Conservation (phyloP, 2,329 filamentous ascomycete species). For the Tolypocladium endophyticum region DNA sequence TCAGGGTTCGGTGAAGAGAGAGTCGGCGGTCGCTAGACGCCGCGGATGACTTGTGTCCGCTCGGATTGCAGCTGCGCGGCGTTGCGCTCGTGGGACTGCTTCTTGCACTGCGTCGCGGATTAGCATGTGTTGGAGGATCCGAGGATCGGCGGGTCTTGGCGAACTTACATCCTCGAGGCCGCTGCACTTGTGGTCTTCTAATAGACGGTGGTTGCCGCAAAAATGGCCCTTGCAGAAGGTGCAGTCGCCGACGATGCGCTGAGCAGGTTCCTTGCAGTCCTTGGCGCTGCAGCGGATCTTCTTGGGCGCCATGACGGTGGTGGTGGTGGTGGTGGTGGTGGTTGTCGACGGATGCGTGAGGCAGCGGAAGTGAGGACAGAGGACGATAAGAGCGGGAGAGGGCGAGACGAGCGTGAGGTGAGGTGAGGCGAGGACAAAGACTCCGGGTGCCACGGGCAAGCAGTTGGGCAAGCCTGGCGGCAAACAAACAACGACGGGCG, state of each 20-base stretch:
- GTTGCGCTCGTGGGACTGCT: conserved; percentile 91
- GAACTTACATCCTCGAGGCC: conserved; percentile 74
- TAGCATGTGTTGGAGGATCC: neutral
- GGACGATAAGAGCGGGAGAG: conserved; percentile 6
- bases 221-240: conserved; percentile 89
- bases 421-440: neutral
- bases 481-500: neutral
- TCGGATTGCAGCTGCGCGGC: conserved; percentile 86
- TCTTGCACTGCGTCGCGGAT: conserved; percentile 60
- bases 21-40: conserved; percentile 43
- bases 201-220: conserved; percentile 86
- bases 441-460: neutral
- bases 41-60: conserved; percentile 87
- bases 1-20: neutral
- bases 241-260: conserved; percentile 93
- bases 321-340: neutral
- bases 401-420: conserved; percentile 5
- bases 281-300: conserved; percentile 82
- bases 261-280: conserved; percentile 76
- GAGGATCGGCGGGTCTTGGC: neutral
- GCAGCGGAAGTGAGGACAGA: neutral
- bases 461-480: neutral
- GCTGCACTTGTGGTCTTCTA: conserved; percentile 89
- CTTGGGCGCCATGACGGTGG: conserved; percentile 50
- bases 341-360: no score